Evolutionary conservation across 106 monocot genomes (phyloP).

Genomic region (Allium sativum): DNA sequence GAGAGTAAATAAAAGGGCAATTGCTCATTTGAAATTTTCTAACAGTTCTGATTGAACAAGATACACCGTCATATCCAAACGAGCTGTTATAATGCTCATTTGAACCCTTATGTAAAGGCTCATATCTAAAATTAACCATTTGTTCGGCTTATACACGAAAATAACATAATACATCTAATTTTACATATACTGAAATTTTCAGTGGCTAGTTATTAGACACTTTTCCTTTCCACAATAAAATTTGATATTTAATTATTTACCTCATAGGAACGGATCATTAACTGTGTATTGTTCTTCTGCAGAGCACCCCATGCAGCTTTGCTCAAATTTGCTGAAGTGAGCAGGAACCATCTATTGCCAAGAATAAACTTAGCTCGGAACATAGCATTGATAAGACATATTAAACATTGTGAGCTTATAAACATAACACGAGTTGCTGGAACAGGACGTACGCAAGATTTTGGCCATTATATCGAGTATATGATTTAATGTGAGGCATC

Average conservation of each 20-base stretch:
- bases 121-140: not conserved
- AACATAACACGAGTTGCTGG: not conserved
- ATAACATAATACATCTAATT: not conserved
- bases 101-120: not conserved
- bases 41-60: too few relatives aligned
- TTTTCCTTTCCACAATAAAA: not conserved
- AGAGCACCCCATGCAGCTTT: constrained; percentile 99
- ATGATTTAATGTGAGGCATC: constrained; percentile 97
- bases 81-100: too few relatives aligned
- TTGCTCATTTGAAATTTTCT: too few relatives aligned
- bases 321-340: constrained; percentile 95
- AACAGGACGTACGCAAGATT: constrained; percentile 64
- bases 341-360: constrained; percentile 73
- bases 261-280: constrained; percentile 98
- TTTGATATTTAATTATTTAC: constrained; percentile 15
- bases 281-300: constrained; percentile 87
- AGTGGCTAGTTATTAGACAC: not conserved
- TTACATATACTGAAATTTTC: too few relatives aligned
- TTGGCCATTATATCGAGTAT: constrained; percentile 78
- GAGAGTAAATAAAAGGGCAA: not conserved
- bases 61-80: too few relatives aligned
- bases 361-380: not conserved
- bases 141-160: not conserved
- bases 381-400: not conserved
- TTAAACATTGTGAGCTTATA: not conserved